Percentiles rank a stretch among this genome's conserved stretches.
These are phyloP conservation scores for Aphanoascus verrucosus DNA, from an alignment of 2,329 filamentous ascomycete species.

Conservation along the genomic window DNA sequence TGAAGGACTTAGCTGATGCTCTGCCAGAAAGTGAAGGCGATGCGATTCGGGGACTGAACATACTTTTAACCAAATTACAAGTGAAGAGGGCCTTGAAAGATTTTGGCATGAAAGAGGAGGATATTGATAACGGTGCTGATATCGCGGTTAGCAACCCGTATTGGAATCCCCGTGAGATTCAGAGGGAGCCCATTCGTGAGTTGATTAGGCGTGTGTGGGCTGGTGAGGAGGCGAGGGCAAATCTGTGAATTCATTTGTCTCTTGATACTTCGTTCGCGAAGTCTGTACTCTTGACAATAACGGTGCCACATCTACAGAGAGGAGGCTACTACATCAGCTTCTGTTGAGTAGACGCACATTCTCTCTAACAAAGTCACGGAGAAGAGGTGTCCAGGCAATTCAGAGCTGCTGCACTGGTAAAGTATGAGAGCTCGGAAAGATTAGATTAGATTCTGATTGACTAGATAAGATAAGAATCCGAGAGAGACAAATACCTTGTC, in stretches of 20 bases:
- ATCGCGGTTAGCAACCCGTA: constrained; percentile 50
- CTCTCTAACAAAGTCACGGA: no score
- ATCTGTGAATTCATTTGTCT: constrained; percentile 37
- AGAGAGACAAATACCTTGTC: no score
- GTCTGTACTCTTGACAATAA: no score
- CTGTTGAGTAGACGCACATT: no score
- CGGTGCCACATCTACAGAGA: no score
- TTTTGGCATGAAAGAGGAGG: constrained; percentile 50
- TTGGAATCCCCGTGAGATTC: constrained; percentile 48
- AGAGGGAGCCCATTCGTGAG: constrained; percentile 44
- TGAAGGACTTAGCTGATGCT: constrained; percentile 43
- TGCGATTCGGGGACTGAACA: constrained; percentile 48
- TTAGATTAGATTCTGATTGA: constrained; percentile 1
- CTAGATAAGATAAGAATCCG: constrained; percentile 2
- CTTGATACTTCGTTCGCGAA: no score
- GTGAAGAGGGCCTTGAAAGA: constrained; percentile 45
- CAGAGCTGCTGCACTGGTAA: no score
- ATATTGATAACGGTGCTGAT: constrained; percentile 50
- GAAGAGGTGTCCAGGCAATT: no score
- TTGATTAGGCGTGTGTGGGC: constrained; percentile 51
- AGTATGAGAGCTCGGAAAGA: background rate
- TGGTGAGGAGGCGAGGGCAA: constrained; percentile 46
- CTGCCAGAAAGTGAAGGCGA: constrained; percentile 50
- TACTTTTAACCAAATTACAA: constrained; percentile 43
- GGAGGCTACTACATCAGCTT: no score